phyloP scores from a whole-genome alignment of 2,329 filamentous ascomycete species.

The Stagonosporopsis vannaccii region DNA sequence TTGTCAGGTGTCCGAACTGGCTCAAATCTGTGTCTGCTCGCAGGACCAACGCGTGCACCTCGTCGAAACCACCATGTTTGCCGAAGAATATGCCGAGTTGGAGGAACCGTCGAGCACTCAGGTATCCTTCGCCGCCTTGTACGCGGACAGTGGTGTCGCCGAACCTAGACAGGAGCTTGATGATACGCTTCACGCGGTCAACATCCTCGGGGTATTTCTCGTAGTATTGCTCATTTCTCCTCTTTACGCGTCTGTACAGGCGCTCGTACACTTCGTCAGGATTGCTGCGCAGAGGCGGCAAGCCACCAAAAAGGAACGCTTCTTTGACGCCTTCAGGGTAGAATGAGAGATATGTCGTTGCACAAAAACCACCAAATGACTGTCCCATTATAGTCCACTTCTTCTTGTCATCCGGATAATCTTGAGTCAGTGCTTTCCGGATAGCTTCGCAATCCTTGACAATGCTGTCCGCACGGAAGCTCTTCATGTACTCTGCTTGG shows the following conservation, averaged over 20 bases:
- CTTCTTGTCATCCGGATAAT: conserved; percentile 72
- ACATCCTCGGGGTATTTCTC: conserved; percentile 84
- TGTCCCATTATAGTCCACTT: conserved; percentile 90
- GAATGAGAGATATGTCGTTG: conserved; percentile 82
- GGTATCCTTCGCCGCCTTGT: conserved; percentile 70
- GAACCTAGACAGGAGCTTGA: conserved; percentile 66
- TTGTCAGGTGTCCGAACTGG: conserved; percentile 76
- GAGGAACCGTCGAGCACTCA: conserved; percentile 78
- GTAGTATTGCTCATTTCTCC: conserved; percentile 83
- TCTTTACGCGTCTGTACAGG: conserved; percentile 71
- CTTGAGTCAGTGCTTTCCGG: conserved; percentile 73
- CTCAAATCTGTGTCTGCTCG: conserved; percentile 75
- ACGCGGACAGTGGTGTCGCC: conserved; percentile 67
- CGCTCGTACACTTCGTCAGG: conserved; percentile 78
- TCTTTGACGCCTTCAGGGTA: conserved; percentile 80
- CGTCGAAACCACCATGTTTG: conserved; percentile 63
- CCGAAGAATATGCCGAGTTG: conserved; percentile 82
- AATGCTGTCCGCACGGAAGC: conserved; percentile 89
- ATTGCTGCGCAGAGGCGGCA: conserved; percentile 75
- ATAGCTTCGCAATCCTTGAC: conserved; percentile 90
- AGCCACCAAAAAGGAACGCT: conserved; percentile 81
- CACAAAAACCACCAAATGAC: conserved; percentile 90
- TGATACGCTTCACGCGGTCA: conserved; percentile 70
- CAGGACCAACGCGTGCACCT: conserved; percentile 66
- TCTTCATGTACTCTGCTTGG: conserved; percentile 81